Evolutionary conservation across 2,329 filamentous ascomycete genomes (phyloP), one percentile per base, ranked within the genome.

Genomic region (Fusarium chuoi): DNA sequence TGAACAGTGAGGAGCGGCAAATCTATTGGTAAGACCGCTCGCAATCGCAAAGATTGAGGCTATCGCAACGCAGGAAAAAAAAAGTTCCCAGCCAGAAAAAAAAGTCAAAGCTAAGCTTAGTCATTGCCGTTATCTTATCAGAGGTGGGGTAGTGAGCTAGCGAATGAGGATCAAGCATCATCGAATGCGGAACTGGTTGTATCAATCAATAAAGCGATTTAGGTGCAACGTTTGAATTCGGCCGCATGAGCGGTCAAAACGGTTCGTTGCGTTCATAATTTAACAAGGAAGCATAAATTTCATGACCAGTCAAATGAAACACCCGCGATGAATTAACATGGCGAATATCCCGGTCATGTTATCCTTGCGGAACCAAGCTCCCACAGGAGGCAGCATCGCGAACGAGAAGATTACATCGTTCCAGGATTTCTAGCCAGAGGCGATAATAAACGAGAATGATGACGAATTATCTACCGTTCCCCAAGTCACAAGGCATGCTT

Each of bases 21-120:
- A 67, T 70, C 63, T 51, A 66, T 64, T 64, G 44, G 62, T 60
- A 55, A 45, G 68, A 64, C 76, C 62, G 76, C 73, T 77, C 75
- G 71, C 55, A 59, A 61, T 68, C 56, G 56, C 56, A 59, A 59
- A 63, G 70, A 74, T 77, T 72, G 79, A 81, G 71, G 77, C 77
- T 78, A 79, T 79, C 75, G 52, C 70, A 75, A 65, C 64, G 66
- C 58, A 62, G 63, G 63, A 69, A 73, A 75, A 77, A 78, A 78
- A 80, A 77, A 55, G 48, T 66, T 66, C 28, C 66, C 51, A n/a
- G 44, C n/a, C 56, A n/a, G 30, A 44, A 78, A 81, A 81, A 81
- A 80, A 77, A 69, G 65, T 62, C 65, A 75, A 79, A 78, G 35
- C 35, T 38, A 24, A 39, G 38, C 41, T 52, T 62, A 69, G 52